Conservation (phyloP, 805 yeast genomes). For the Sugiyamaella qingdaonensis region DNA sequence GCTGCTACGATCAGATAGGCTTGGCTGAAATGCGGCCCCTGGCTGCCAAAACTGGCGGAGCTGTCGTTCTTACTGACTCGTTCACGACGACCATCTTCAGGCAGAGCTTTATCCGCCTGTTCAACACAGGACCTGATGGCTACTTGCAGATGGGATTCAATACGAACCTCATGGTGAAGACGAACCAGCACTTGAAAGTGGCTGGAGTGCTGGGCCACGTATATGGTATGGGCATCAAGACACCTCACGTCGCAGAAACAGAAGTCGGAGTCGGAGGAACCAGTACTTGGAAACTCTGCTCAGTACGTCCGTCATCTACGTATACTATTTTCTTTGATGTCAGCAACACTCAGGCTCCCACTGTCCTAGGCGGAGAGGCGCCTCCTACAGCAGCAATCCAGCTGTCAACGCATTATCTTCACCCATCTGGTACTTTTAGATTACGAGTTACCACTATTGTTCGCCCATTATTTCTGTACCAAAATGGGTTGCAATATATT, state of each 20-base stretch:
- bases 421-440: conserved; percentile 78
- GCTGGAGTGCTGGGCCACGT: conserved; percentile 90
- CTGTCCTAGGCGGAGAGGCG: conserved; percentile 23
- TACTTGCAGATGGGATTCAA: conserved; percentile 77
- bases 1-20: conserved; percentile 95
- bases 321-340: conserved; percentile 82
- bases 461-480: conserved; percentile 39
- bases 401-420: conserved; percentile 83
- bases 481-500: conserved; percentile 44
- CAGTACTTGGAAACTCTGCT: conserved; percentile 73
- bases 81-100: conserved; percentile 92
- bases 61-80: conserved; percentile 79
- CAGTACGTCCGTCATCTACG: conserved; percentile 72
- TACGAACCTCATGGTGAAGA: conserved; percentile 74
- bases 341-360: conserved; percentile 29
- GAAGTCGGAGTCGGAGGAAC: conserved; percentile 90
- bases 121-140: conserved; percentile 76
- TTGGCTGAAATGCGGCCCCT: conserved; percentile 86
- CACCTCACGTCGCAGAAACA: conserved; percentile 40
- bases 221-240: conserved; percentile 43
- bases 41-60: conserved; percentile 84
- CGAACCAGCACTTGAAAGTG: conserved; percentile 75
- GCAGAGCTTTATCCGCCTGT: conserved; percentile 79
- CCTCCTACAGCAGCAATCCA: conserved; percentile 48
- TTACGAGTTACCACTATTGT: conserved; percentile 81